These are phyloP conservation scores for Alternaria burnsii DNA, from an alignment of 2,329 filamentous ascomycete genomes.

Conservation along the genomic window DNA sequence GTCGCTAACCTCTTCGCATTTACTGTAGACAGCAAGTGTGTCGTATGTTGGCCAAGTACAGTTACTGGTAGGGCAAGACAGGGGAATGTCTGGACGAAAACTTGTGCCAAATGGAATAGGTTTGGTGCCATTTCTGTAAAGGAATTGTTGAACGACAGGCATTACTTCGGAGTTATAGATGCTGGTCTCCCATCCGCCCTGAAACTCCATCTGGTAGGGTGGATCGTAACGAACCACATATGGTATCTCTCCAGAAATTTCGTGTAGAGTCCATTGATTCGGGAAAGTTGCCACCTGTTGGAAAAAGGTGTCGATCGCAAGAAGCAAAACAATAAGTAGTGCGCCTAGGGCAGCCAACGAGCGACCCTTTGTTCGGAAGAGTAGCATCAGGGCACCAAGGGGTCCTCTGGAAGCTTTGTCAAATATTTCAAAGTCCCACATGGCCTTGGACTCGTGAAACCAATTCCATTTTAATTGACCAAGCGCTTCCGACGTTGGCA, in stretches of 20 bases:
- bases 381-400: constrained; percentile 31
- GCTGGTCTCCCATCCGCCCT: no score
- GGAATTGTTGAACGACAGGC: constrained; percentile 10
- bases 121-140: constrained; percentile 32
- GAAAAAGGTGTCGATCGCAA: constrained; percentile 44
- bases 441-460: constrained; percentile 41
- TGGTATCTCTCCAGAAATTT: constrained; percentile 24
- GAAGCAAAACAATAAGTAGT: constrained; percentile 23
- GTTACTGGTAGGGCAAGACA: constrained; percentile 41
- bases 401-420: constrained; percentile 44
- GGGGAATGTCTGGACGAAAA: constrained; percentile 33
- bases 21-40: constrained; percentile 36
- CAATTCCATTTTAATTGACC: constrained; percentile 50
- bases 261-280: constrained; percentile 22
- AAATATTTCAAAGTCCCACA: constrained; percentile 50
- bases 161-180: rapidly evolving
- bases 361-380: constrained; percentile 30
- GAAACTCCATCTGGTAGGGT: no score
- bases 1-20: constrained; percentile 23
- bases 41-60: constrained; percentile 42
- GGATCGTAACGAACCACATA: background rate
- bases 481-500: constrained; percentile 41
- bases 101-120: constrained; percentile 31
- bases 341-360: constrained; percentile 36
- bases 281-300: constrained; percentile 44